Evolutionary conservation across 2,329 filamentous ascomycete species (phyloP), one percentile per base, ranked within the genome.

Genomic region (Trichoderma citrinoviride): DNA sequence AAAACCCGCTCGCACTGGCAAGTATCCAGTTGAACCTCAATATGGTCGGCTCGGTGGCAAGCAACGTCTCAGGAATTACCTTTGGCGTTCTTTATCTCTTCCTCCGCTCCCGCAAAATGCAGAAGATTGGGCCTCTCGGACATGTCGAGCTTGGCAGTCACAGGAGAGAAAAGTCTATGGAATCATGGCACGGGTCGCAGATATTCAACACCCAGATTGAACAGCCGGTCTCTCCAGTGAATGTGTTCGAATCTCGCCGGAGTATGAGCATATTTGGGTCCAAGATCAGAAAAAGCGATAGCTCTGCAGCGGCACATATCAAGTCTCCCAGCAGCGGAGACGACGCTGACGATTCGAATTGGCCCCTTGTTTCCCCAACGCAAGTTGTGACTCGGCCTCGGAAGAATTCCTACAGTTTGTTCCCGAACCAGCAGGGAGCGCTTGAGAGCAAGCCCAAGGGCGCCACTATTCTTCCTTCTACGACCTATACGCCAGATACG

Each of bases 41-140:
- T 2, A 86, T 89, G 80, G 83, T 90, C 46, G 86, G 87, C 27
- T 84, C 87, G 17, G 85, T 91, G 7, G 85, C 87, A 3, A 80
- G 87, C 17, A 90, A 90, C 71, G 79, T 89, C 2, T 87, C 87
- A 0, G 89, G 88, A 2, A 76, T 91, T 17, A 81, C 87, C 73
- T 87, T 85, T 17, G 86, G 87, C 4, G 83, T 87, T 17, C 80
- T 90, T 25, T 88, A 90, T 69, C 77, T 91, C 8, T 88, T 90
- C 70, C 79, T 91, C 56, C 84, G 88, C 68, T 86, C 87, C 3
- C 88, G 86, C 68, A 85, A 82, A 15, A 80, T 83, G 14, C 81
- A 83, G 14, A 84, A 84, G 27, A 85, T 87, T 57, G 82, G 75
- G 63, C 77, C 79, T 69, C 78, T 79, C 55, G 78, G 66, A 25